These are phyloP conservation scores for Termitomyces sp. DNA, from an alignment of 768 basidiomycete genomes.

Conservation along the genomic window DNA sequence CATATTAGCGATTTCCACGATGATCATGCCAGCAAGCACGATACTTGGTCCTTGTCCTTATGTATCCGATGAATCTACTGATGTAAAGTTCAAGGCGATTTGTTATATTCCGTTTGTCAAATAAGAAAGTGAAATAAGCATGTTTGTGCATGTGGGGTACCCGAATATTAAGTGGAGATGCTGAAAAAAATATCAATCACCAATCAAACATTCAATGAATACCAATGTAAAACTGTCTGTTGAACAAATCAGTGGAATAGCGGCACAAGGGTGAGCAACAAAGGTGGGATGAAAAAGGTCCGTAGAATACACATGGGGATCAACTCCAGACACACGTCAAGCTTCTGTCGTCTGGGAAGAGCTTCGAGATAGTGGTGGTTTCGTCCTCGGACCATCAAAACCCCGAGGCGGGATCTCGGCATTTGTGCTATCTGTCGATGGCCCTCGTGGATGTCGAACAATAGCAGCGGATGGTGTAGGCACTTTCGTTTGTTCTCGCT, in stretches of 20 bases:
- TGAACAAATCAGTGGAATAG: not conserved
- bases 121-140: too few relatives aligned
- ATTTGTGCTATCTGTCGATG: not conserved
- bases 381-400: constrained; percentile 18
- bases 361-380: not conserved
- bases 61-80: too few relatives aligned
- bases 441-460: constrained; percentile 22
- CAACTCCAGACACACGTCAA: not conserved
- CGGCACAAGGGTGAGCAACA: not conserved
- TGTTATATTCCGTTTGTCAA: too few relatives aligned
- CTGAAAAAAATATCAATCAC: not conserved
- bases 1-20: too few relatives aligned
- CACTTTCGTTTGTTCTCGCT: constrained; percentile 3
- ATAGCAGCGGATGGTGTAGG: constrained; percentile 7
- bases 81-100: too few relatives aligned
- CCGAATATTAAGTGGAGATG: not conserved
- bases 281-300: not conserved
- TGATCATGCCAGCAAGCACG: too few relatives aligned
- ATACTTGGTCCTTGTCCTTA: too few relatives aligned
- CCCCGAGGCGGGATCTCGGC: constrained; percentile 12
- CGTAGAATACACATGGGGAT: not conserved
- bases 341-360: not conserved
- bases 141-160: not conserved
- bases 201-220: too few relatives aligned
- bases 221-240: not conserved